Evolutionary conservation across 2,329 filamentous ascomycete genomes (phyloP).

Genomic region (Cladorrhinum sp.): DNA sequence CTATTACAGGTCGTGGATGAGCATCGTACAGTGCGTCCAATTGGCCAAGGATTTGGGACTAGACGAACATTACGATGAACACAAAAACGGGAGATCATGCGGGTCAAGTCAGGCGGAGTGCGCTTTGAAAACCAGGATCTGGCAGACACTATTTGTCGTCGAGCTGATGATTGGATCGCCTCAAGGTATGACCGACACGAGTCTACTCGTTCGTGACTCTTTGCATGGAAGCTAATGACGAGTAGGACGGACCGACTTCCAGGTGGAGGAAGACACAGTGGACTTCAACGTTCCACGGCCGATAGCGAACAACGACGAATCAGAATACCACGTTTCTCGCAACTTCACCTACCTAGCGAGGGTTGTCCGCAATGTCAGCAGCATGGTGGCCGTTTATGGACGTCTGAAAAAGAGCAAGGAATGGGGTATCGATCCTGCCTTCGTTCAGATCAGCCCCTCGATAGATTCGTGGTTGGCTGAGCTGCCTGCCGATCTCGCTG

Average conservation of each 20-base stretch:
- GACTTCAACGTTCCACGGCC: conserved; percentile 67
- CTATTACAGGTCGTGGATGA: conserved; percentile 97
- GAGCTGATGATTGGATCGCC: conserved; percentile 93
- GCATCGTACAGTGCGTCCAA: conserved; percentile 82
- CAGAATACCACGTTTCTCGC: conserved; percentile 73
- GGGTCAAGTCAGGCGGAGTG: conserved; percentile 70
- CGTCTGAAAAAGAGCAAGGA: conserved; percentile 70
- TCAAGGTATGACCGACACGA: conserved; percentile 61
- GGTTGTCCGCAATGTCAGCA: conserved; percentile 72
- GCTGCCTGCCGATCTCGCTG: conserved; percentile 72
- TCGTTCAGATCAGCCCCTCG: conserved; percentile 74
- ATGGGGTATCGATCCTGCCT: conserved; percentile 83
- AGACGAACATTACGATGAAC: conserved; percentile 79
- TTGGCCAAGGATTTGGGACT: conserved; percentile 92
- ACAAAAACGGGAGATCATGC: conserved; percentile 69
- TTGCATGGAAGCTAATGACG: conserved; percentile 6
- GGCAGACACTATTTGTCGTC: conserved; percentile 82
- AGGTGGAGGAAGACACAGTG: conserved; percentile 71
- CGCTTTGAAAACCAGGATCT: conserved; percentile 78
- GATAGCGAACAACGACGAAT: conserved; percentile 65
- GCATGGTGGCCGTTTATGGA: conserved; percentile 72
- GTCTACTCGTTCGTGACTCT: not conserved
- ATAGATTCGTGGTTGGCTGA: conserved; percentile 73
- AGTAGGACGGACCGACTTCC: conserved; percentile 71
- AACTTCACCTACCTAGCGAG: conserved; percentile 81